Percentiles rank a stretch among this genome's conserved stretches.
Evolutionary conservation across 1,284 basidiomycete species (phyloP).

Genomic region (Naganishia liquefaciens): DNA sequence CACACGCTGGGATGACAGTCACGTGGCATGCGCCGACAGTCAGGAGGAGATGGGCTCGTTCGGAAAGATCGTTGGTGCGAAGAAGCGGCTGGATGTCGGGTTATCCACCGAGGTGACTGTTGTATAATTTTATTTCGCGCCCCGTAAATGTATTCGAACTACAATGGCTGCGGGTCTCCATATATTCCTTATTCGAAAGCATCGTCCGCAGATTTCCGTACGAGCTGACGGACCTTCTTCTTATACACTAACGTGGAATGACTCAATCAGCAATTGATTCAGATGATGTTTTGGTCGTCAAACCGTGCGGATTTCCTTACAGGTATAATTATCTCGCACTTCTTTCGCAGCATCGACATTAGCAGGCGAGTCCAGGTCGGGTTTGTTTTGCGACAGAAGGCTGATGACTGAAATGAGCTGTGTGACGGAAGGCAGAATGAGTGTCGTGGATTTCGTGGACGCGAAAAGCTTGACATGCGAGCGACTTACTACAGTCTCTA

Average conservation of each 20-base stretch:
- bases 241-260: constrained; percentile 63
- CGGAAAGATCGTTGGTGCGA: no score
- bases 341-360: constrained; percentile 97
- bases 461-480: no score
- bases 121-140: no score
- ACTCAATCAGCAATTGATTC: neutral
- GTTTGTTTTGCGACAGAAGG: constrained; percentile 85
- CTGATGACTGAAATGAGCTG: constrained; percentile 96
- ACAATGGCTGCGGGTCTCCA: neutral
- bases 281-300: neutral
- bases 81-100: no score
- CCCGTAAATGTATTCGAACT: neutral
- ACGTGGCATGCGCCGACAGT: no score
- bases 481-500: constrained; percentile 95
- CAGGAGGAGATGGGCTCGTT: no score
- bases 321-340: constrained; percentile 69
- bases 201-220: constrained; percentile 80
- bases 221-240: constrained; percentile 89
- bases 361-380: constrained; percentile 92
- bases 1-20: no score
- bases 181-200: constrained; percentile 62
- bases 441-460: no score
- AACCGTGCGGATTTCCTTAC: constrained; percentile 57
- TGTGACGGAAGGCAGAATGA: neutral
- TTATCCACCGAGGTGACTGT: no score